Evolutionary conservation across 2,329 filamentous ascomycete species (phyloP), one percentile per base, ranked within the genome.

Genomic region (Aspergillaceae sp.): DNA sequence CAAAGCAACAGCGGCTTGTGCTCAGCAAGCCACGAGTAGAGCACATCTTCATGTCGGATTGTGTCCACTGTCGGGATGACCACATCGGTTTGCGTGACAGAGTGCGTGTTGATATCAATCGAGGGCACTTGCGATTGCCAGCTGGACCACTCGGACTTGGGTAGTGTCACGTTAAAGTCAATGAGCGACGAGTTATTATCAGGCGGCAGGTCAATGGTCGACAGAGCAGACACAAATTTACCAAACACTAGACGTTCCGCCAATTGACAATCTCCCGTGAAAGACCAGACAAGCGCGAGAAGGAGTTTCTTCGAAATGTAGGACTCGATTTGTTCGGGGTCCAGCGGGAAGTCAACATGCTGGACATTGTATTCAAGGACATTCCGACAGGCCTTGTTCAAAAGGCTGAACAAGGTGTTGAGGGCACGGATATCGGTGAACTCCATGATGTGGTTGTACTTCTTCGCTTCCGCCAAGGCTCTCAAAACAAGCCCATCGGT

Each of bases 1-100:
- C 92, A 99, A 10, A 99, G 84, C 44, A 99, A 75, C 11, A 99
- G 76, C 8, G 94, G 92, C 72, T 98, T 98, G 66, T 99, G 92
- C 66, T 99, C 92, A 10, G 94, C 92, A 40, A 99, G 80, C 92
- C 92, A 98, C 3, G 94, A 98, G 73, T 98, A 98, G 10, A 99
- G 77, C n/a, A 99, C 87, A 68, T 97, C 92, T 67, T 99, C 92
- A 58, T 99, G 92, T 29, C 92, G 87, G 40, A 98, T 86, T 29
- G 94, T 99, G 65, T 99, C 92, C 42, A 98, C 74, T 0, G 92
- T 99, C 1, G 92, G 94, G 60, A 99, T 98, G 51, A 99, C 92
- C 36, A 97, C 87, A 66, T 99, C 94, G 1, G 94, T 98, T 66
- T 98, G 90, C 0, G 87, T 96, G 60, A 98, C 85, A 4, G 91